Base-by-base conservation (phyloP, 2,329 filamentous ascomycete genomes). In the Alternaria sp. region DNA sequence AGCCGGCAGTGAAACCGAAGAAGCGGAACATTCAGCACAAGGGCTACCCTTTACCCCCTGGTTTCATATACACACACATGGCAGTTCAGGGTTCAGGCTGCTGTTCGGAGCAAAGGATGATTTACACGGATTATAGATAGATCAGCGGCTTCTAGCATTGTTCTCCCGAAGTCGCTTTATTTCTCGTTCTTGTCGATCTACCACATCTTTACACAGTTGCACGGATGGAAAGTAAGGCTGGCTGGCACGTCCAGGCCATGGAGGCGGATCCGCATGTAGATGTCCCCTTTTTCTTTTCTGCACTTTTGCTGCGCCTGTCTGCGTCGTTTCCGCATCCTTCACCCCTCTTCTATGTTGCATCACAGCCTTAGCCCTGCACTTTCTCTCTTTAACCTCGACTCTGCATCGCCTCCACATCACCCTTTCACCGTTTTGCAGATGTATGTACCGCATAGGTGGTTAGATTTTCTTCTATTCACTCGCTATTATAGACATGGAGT, bases 401-500 rank as follows among this genome's bases (percentile, higher is more conserved):
- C 7, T 25, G 40, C 40, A 25, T 25, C 12, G 40, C 40, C 9
- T 25, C 40, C 25, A 14, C 12, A 16, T 25, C 11, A 20, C 5
- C 46, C 46, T 34, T 11, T 34, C 14, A 3, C 20, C 32, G 5
- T 25, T 50, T 9, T 22, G 14, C 30, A 27, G 28, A 25, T 16
- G 25, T 20, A 27, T 25, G 32, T 50, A 50, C 32, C 27, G 27
- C 50, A 34, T 18, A 30, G 25, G 14, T 8, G 46, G 46, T 49
- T 25, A 49, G 46, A 36, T 32, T 20, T 20, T 52, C 27, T 49
- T 49, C 18, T 5, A 11, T 50, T 36, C 49, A 30, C 38, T 43
- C 14, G 25, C 16, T 44, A 32, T 30, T 51, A 57, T 51, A 43
- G 45, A 57, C 54, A 51, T 28, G 54, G 46, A 32, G 46, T 50